Conservation (phyloP, 345 rosid species). For the Cochlearia excelsa region DNA sequence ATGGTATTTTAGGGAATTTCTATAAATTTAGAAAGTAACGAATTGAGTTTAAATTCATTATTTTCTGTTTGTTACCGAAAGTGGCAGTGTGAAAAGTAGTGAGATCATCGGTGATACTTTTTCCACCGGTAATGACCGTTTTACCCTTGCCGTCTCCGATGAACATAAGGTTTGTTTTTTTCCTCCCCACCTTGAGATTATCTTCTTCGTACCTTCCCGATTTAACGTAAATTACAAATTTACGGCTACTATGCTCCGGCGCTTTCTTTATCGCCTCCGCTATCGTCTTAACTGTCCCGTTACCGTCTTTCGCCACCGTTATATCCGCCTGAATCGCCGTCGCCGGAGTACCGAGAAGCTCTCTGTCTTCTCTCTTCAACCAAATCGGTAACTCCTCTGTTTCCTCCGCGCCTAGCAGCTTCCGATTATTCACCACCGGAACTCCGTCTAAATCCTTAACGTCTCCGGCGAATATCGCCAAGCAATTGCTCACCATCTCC, state of each 20-base stretch:
- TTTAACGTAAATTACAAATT: constrained; percentile 71
- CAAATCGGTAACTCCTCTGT: constrained; percentile 54
- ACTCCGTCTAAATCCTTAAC: constrained; percentile 64
- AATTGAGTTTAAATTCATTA: too few species aligned
- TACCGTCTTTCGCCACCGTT: constrained; percentile 76
- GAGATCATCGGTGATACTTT: constrained; percentile 49
- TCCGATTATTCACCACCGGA: constrained; percentile 77
- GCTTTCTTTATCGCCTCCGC: constrained; percentile 85
- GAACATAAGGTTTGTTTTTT: constrained; percentile 78
- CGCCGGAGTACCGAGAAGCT: constrained; percentile 52
- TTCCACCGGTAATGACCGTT: constrained; percentile 71
- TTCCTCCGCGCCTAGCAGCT: constrained; percentile 35
- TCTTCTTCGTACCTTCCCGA: constrained; percentile 94
- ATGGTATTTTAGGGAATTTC: too few species aligned
- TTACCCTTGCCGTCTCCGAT: constrained; percentile 90
- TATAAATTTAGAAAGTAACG: too few species aligned
- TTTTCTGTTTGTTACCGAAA: constrained; percentile 52
- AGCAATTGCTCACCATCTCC: constrained; percentile 84
- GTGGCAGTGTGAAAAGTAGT: constrained; percentile 95
- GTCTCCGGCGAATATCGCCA: constrained; percentile 61
- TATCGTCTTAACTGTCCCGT: constrained; percentile 76
- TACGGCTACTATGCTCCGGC: constrained; percentile 64
- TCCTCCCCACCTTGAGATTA: constrained; percentile 79
- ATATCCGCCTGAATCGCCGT: constrained; percentile 70
- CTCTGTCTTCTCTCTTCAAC: constrained; percentile 69